Base-by-base conservation (phyloP, 2,329 filamentous ascomycete genomes). In the Xylaria sp. region DNA sequence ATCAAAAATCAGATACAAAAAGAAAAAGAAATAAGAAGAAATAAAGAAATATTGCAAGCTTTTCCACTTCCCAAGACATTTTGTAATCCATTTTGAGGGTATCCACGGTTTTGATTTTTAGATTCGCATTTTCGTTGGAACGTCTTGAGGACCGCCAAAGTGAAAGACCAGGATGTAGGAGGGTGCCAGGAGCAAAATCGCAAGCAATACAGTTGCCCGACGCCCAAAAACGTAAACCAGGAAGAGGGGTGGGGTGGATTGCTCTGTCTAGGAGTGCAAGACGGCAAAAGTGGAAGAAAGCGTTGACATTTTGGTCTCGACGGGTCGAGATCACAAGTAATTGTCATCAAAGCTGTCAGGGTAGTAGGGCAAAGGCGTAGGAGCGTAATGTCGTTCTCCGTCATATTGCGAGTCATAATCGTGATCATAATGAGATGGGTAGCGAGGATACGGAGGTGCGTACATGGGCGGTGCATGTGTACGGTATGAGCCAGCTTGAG, bases 401-500 rank as follows among this genome's bases (percentile, higher is more conserved):
- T 48, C 50, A 24, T 50, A 48, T 13, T 45, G 47, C 37, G 43
- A 9, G 39, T 51, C 50, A 39, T 57, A 34, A 39, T 60, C 47
- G 44, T 42, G 39, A 42, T 59, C 48, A 42, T 62, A 50, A 40
- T 56, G 59, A 18, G 58, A 55, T 6, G 47, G 47, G 42, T 49
- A 61, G 9, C 45, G 44, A 34, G 46, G 48, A 34, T 38, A 43
- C 16, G 56, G 51, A 8, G 62, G 61, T n/a, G 57, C 57, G 40
- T 61, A 56, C 38, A 60, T 16, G 37, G 54, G 48, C 39, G 54
- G 52, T 16, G 59, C 50, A 26, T 50, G 55, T 38, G 57, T 56
- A 6, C 72, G 72, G 60, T 69, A 78, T 16, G 79, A 80, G 52
- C 76, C 75, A 2, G 80, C 75, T 54, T 81, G 80, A 54, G 81